These are phyloP conservation scores for Amaranthus cruentus DNA, from an alignment of 148 eudicot species.

Conservation along the genomic window DNA sequence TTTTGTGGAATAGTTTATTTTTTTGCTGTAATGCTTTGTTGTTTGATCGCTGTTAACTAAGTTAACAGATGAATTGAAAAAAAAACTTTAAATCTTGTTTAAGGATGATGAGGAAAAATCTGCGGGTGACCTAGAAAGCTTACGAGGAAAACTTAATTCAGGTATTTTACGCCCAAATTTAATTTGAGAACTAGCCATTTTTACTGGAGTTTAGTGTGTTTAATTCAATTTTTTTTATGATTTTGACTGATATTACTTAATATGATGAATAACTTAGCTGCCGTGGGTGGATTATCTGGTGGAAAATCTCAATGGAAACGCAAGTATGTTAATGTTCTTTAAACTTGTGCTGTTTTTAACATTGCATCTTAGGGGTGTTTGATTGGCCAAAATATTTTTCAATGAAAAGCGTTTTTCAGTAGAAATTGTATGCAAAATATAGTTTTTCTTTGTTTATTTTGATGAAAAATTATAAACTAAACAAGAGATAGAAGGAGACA, in stretches of 20 bases:
- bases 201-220: not conserved
- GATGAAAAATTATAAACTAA: too few relatives aligned
- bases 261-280: constrained; percentile 24
- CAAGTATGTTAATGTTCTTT: constrained; percentile 49
- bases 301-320: constrained; percentile 78
- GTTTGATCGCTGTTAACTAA: not conserved
- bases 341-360: not conserved
- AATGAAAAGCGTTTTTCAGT: too few relatives aligned
- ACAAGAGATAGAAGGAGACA: too few relatives aligned
- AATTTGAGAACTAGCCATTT: too few relatives aligned
- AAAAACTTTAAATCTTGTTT: not conserved
- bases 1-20: not conserved
- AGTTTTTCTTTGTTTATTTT: too few relatives aligned
- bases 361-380: not conserved
- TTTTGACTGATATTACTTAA: constrained; percentile 21
- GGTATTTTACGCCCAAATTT: constrained; percentile 18
- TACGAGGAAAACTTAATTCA: constrained; percentile 51
- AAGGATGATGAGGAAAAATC: constrained; percentile 63
- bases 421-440: too few relatives aligned
- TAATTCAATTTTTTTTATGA: not conserved
- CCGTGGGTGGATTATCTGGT: constrained; percentile 40
- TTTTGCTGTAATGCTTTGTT: not conserved
- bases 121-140: constrained; percentile 49
- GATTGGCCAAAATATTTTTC: too few relatives aligned
- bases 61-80: not conserved